Conservation (phyloP, 2,329 filamentous ascomycete genomes). For the Iodosphaeria phyllophila region DNA sequence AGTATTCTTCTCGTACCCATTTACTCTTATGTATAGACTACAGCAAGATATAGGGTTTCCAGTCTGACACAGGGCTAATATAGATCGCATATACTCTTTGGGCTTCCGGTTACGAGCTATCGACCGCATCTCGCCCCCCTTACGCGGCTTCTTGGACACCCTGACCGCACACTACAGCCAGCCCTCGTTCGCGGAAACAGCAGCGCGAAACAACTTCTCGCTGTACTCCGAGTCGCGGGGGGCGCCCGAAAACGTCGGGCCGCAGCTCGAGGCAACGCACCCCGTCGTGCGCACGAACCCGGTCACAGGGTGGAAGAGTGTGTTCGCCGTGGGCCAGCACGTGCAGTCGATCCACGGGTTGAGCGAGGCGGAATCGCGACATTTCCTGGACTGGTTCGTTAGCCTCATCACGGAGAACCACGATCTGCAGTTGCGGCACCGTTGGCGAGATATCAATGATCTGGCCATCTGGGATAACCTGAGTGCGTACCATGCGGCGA, state of each 20-base stretch:
- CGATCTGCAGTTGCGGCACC: constrained; percentile 27
- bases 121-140: constrained; percentile 30
- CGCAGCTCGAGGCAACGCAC: constrained; percentile 26
- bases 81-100: constrained; percentile 46
- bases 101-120: constrained; percentile 43
- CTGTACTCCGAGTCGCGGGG: constrained; percentile 17
- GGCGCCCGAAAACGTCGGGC: constrained; percentile 25
- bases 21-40: too few relatives aligned
- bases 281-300: constrained; percentile 41
- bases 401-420: constrained; percentile 24
- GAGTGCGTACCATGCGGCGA: constrained; percentile 37
- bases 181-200: constrained; percentile 17
- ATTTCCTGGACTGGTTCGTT: constrained; percentile 21
- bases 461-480: constrained; percentile 43
- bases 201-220: constrained; percentile 10
- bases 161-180: constrained; percentile 27
- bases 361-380: constrained; percentile 20
- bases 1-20: too few relatives aligned
- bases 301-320: constrained; percentile 39
- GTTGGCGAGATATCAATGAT: constrained; percentile 24
- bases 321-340: constrained; percentile 23
- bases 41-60: too few relatives aligned
- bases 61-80: too few relatives aligned
- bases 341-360: constrained; percentile 23
- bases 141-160: constrained; percentile 30